phyloP scores from a whole-genome alignment of 768 basidiomycete species.

The Daedalea quercina region DNA sequence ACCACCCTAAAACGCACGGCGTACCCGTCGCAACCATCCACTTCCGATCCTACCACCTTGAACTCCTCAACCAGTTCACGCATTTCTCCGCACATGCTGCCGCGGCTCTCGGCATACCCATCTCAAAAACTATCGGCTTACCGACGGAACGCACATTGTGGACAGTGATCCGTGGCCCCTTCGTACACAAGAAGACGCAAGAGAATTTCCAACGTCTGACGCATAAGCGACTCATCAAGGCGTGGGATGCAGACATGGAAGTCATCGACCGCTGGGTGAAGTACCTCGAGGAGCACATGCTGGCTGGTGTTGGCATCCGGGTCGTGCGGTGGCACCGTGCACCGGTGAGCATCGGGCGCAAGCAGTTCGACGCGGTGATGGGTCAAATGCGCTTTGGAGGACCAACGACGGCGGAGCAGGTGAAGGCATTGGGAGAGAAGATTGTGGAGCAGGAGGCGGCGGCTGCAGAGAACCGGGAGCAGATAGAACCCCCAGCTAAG shows the following conservation, averaged over 20 bases:
- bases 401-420: slow-evolving; percentile 22
- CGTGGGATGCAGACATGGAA: slow-evolving; percentile 80
- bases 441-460: slow-evolving; percentile 33
- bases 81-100: slow-evolving; percentile 85
- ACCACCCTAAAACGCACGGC: slow-evolving; percentile 55
- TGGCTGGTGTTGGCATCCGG: slow-evolving; percentile 86
- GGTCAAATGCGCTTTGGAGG: slow-evolving; percentile 25
- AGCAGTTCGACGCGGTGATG: slow-evolving; percentile 30
- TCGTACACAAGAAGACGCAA: slow-evolving; percentile 89
- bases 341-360: slow-evolving; percentile 44
- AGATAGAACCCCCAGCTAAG: not conserved
- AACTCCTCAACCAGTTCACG: slow-evolving; percentile 68
- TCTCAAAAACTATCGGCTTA: slow-evolving; percentile 54
- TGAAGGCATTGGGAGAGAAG: slow-evolving; percentile 28
- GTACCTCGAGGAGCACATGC: slow-evolving; percentile 67
- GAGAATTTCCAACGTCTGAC: slow-evolving; percentile 89
- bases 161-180: slow-evolving; percentile 83
- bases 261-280: slow-evolving; percentile 75
- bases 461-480: slow-evolving; percentile 1
- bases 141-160: slow-evolving; percentile 75
- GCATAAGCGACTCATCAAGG: slow-evolving; percentile 83
- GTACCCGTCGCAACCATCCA: slow-evolving; percentile 80
- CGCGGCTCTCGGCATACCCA: slow-evolving; percentile 75
- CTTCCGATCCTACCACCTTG: slow-evolving; percentile 68
- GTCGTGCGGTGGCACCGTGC: slow-evolving; percentile 70